Evolutionary conservation across 1,284 basidiomycete species (phyloP), one percentile per base, ranked within the genome.

Genomic region (Cutaneotrichosporon mucoides): DNA sequence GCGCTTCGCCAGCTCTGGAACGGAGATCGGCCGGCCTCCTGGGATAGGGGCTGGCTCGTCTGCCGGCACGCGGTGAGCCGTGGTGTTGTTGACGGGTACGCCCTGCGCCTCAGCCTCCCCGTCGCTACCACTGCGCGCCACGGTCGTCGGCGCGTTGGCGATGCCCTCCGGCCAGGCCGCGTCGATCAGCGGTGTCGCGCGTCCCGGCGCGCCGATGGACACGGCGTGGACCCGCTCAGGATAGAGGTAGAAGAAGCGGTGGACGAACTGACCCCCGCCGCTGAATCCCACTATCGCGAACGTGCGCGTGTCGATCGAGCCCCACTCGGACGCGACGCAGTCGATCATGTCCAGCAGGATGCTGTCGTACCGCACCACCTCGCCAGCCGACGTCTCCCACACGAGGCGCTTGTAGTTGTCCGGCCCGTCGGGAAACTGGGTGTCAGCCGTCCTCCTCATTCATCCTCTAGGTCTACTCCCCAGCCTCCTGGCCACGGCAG

Each of bases 201-300:
- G 53, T 4, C 65, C 65, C 12, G 65, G 65, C 24, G 65, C 65
- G 13, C 60, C 63, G n/a, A 66, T 65, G 1, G 59, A 62, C n/a
- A 60, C 59, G 24, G 59, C 53, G n/a, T 60, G 57, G 12, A 66
- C 24, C 11, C 57, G 53, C 15, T 66, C 63, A 3, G 65, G 63
- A 38, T 65, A 60, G 12, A 66, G 59, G 58, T 64, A 66, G 35
- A 66, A 45, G 60, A 66, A 64, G 36, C 65, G 58, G 44, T 65
- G 65, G 33, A 60, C 60, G 45, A 66, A 66, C 59, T 66, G 63
- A 6, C 56, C 63, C 2, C 65, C 65, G n/a, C 65, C 63, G 13
- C 60, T 63, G 49, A 64, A 66, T 1, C 65, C 65, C 4, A 59
- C 53, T 34, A 66, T 40, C 4, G 52, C 40, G n/a, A 66, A 62